Evolutionary conservation across 768 basidiomycete genomes (phyloP).

Genomic region (Leucocoprinus sp.): DNA sequence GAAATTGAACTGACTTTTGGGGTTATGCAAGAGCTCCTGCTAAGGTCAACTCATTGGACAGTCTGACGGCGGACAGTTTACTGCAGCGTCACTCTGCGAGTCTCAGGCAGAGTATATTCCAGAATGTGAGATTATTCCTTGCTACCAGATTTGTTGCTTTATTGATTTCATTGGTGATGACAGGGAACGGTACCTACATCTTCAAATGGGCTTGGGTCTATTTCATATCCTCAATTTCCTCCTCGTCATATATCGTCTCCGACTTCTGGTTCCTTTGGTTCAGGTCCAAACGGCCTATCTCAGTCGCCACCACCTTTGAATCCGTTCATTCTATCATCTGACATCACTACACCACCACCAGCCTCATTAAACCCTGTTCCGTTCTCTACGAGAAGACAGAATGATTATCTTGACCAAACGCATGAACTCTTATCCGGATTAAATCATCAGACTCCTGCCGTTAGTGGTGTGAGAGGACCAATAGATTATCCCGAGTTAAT

Average conservation of each 20-base stretch:
- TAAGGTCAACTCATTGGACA: slow-evolving; percentile 24
- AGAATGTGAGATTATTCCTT: slow-evolving; percentile 14
- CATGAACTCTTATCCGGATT: slow-evolving; percentile 47
- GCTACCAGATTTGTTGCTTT: slow-evolving; percentile 31
- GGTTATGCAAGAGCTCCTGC: slow-evolving; percentile 28
- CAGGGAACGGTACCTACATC: slow-evolving; percentile 23
- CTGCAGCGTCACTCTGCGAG: slow-evolving; percentile 32
- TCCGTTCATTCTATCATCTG: slow-evolving; percentile 28
- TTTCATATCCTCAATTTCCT: slow-evolving; percentile 32
- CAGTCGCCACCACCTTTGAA: background rate
- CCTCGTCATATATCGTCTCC: slow-evolving; percentile 21
- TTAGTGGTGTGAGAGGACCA: background rate
- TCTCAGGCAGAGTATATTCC: slow-evolving; percentile 29
- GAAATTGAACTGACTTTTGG: background rate
- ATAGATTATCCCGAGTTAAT: slow-evolving; percentile 81
- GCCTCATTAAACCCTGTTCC: slow-evolving; percentile 75
- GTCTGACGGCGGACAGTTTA: slow-evolving; percentile 17
- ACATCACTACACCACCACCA: slow-evolving; percentile 66
- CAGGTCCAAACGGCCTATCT: slow-evolving; percentile 4
- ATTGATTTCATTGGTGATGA: slow-evolving; percentile 23
- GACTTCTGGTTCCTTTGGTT: slow-evolving; percentile 18
- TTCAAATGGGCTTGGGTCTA: slow-evolving; percentile 34
- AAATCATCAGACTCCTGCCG: slow-evolving; percentile 21
- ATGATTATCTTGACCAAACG: slow-evolving; percentile 75
- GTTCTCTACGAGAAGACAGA: slow-evolving; percentile 56